These are phyloP conservation scores for Mercurialis annua DNA, from an alignment of 345 rosid genomes.

Conservation along the genomic window DNA sequence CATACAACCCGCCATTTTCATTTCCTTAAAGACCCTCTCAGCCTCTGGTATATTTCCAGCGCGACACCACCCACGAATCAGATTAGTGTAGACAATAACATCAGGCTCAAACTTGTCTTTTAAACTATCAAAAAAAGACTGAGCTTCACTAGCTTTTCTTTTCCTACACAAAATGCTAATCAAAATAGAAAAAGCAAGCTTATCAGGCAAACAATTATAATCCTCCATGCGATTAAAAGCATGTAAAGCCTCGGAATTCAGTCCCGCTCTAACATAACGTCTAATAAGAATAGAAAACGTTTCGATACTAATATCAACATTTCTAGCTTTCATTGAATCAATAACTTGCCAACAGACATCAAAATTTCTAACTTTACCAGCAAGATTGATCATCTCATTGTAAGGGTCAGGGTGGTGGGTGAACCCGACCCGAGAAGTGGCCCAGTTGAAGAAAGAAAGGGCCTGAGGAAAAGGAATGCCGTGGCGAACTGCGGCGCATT, in stretches of 20 bases:
- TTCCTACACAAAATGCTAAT: constrained; percentile 63
- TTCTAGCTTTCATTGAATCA: constrained; percentile 62
- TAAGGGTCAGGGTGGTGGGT: constrained; percentile 52
- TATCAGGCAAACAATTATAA: constrained; percentile 70
- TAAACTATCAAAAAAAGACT: constrained; percentile 61
- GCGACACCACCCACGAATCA: constrained; percentile 86
- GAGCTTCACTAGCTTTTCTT: constrained; percentile 78
- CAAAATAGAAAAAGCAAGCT: constrained; percentile 65
- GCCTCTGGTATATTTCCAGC: constrained; percentile 66
- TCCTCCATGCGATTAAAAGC: constrained; percentile 94
- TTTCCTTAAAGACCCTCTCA: constrained; percentile 70
- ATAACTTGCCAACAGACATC: constrained; percentile 75
- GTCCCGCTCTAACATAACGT: constrained; percentile 83
- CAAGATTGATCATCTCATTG: constrained; percentile 79
- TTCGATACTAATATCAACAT: constrained; percentile 44
- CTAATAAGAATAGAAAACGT: constrained; percentile 72
- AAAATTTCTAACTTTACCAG: constrained; percentile 78
- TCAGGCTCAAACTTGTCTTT: constrained; percentile 67
- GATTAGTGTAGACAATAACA: constrained; percentile 68
- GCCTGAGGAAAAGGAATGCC: constrained; percentile 74
- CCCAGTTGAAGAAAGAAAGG: constrained; percentile 88
- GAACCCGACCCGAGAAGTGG: constrained; percentile 36
- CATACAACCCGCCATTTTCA: constrained; percentile 61
- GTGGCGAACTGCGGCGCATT: constrained; percentile 63
- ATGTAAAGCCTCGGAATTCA: constrained; percentile 85